Evolutionary conservation across 257 asterid species (phyloP), one percentile per base, ranked within the genome.

Genomic region (Gentiana straminea): DNA sequence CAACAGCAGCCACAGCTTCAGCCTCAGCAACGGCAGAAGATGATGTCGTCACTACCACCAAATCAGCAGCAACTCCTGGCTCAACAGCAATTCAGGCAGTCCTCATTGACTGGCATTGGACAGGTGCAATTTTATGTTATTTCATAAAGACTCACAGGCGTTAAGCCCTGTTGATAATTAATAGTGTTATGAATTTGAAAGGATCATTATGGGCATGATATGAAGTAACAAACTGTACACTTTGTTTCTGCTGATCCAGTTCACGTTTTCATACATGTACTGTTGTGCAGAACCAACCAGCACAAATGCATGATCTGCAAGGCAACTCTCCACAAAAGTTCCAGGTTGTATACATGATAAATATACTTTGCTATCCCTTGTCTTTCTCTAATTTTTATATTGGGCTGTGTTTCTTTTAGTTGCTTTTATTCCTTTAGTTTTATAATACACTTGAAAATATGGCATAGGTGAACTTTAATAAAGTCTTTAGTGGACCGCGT

Each of bases 61-160:
- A 89, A 84, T 77, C 94, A 82, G 75, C 95, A 84, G 64, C 95
- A 84, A 66, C 81, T 82, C 73, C 70, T 91, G 51, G 80, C 83
- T 68, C 95, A 88, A 43, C 96, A 77, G 63, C 96, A 82, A 72
- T 70, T 84, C 48, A 81, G 98, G 74, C 89, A 86, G 70, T 75
- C 96, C 4, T 58, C 95, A 46, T 79, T 91, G 85, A 68, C 86
- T 69, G 84, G 84, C 70, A 68, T 83, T 61, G 96, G 94, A 47
- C 98, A 91, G 86, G 98, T 91, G 75, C 58, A 52, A n/a, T 43
- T 49, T 63, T 32, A 52, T 24, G 24, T 24, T 0, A 24, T 24
- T 24, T 24, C 24, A 24, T 24, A 24, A 24, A 24, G 24, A 24
- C 24, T 24, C 24, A 24, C 24, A 24, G 24, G 24, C 24, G 24